These are phyloP conservation scores for Monoraphidium neglectum DNA, from an alignment of 139 green algal species.

Conservation along the genomic window DNA sequence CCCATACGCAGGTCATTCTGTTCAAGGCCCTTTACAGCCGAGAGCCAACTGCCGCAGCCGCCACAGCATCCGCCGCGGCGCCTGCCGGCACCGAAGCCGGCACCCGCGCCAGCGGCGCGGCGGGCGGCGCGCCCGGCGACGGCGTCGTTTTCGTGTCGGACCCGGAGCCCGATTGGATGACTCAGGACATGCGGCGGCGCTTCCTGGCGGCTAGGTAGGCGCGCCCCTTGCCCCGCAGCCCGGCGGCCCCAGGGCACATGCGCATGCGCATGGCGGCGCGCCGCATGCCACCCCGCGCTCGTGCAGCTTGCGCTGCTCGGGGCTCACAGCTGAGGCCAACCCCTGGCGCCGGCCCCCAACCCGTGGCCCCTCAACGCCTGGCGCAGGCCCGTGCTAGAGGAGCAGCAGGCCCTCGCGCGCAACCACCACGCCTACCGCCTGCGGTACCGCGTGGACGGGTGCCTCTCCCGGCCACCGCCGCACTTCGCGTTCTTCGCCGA, in stretches of 20 bases:
- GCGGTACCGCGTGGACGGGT: background rate
- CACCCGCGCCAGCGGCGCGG: no score
- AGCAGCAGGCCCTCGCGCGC: slow-evolving; percentile 8
- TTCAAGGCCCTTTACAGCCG: no score
- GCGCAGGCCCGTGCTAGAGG: slow-evolving; percentile 14
- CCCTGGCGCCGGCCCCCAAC: no score
- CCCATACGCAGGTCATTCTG: no score
- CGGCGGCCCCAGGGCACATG: background rate
- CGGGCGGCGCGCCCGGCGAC: no score
- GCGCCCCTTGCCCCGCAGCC: background rate
- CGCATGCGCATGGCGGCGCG: background rate
- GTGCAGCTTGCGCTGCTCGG: no score
- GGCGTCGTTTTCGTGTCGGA: slow-evolving; percentile 8
- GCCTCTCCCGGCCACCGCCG: background rate
- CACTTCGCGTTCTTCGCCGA: slow-evolving; percentile 15
- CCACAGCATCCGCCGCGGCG: no score
- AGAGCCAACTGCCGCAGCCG: no score
- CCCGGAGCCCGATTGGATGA: slow-evolving; percentile 26
- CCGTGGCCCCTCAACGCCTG: no score
- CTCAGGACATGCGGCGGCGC: slow-evolving; percentile 14
- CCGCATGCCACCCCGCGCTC: background rate
- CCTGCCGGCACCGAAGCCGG: no score
- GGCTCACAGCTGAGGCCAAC: no score
- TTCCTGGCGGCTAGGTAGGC: slow-evolving; percentile 9
- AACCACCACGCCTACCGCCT: slow-evolving; percentile 9